Conservation (phyloP, 2,329 filamentous ascomycete genomes). For the Sporothrix pseudoabietina region DNA sequence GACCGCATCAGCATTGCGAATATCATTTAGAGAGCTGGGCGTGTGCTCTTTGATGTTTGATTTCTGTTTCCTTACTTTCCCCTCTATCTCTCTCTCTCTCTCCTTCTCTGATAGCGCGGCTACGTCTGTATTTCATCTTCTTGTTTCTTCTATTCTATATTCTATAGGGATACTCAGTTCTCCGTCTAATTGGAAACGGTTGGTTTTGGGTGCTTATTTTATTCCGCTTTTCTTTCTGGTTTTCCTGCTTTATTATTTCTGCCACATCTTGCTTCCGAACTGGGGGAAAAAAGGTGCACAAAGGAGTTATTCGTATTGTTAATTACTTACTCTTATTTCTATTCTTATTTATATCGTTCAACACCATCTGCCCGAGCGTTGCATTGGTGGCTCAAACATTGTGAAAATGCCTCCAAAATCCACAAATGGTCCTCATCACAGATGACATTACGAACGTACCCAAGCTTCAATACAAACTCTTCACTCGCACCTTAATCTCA, state of each 20-base stretch:
- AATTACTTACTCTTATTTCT: background rate
- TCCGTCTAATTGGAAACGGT: conserved; percentile 24
- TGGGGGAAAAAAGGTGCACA: background rate
- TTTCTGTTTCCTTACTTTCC: conserved; percentile 1
- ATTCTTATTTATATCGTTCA: background rate
- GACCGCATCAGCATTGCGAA: conserved; percentile 52
- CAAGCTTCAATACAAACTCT: background rate
- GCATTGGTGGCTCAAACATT: background rate
- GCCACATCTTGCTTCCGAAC: background rate
- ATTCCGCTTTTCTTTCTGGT: background rate
- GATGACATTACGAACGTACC: background rate
- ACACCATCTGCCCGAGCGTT: background rate
- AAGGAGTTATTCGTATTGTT: background rate
- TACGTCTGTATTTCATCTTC: background rate
- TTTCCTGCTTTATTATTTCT: background rate
- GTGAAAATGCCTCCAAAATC: background rate
- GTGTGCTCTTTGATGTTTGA: background rate
- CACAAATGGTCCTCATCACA: background rate
- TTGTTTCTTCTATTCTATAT: background rate
- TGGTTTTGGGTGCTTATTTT: background rate
- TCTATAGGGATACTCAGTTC: background rate
- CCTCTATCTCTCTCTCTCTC: background rate
- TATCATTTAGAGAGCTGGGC: conserved; percentile 41
- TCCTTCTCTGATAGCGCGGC: background rate
- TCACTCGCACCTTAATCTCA: conserved; percentile 3